Percentiles rank a stretch among this genome's conserved stretches.
These are phyloP conservation scores for Rhodotorula kratochvilovae DNA, from an alignment of 768 basidiomycete species.

Conservation along the genomic window DNA sequence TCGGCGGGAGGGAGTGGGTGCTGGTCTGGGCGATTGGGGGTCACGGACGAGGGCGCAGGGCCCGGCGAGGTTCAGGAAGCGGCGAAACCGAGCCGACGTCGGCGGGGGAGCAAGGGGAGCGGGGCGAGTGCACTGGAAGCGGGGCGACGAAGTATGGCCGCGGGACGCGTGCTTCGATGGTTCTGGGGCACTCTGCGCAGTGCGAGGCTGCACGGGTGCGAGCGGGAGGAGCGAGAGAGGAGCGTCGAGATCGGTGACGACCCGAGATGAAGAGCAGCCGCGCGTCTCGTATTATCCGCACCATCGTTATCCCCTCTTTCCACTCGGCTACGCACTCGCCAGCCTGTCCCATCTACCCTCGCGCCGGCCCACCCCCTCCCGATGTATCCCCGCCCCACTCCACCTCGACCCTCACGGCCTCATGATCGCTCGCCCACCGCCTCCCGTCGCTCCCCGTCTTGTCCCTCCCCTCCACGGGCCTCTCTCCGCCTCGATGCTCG, in stretches of 20 bases:
- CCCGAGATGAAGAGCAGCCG: too few relatives aligned
- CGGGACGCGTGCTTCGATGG: not conserved
- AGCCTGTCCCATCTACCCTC: too few relatives aligned
- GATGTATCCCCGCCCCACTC: not conserved
- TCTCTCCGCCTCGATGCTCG: not conserved
- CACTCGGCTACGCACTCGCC: not conserved
- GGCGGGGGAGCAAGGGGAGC: too few relatives aligned
- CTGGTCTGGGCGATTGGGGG: too few relatives aligned
- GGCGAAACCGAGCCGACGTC: too few relatives aligned
- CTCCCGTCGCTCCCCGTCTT: not conserved
- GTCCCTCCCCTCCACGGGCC: not conserved
- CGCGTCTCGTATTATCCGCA: too few relatives aligned
- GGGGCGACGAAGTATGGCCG: too few relatives aligned
- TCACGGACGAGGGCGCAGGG: too few relatives aligned
- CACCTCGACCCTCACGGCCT: not conserved
- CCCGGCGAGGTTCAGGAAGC: too few relatives aligned
- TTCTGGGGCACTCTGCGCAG: not conserved
- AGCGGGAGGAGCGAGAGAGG: not conserved
- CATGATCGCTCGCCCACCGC: slow-evolving; percentile 4
- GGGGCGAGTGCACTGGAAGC: too few relatives aligned
- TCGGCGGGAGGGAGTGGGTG: too few relatives aligned
- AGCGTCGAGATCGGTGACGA: not conserved
- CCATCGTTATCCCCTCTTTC: too few relatives aligned
- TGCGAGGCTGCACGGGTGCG: not conserved
- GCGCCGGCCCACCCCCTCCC: not conserved